Percentiles rank a stretch among this genome's conserved stretches.
phyloP scores from a whole-genome alignment of 2,329 filamentous ascomycete species.

The Ophiosphaerella korrae region DNA sequence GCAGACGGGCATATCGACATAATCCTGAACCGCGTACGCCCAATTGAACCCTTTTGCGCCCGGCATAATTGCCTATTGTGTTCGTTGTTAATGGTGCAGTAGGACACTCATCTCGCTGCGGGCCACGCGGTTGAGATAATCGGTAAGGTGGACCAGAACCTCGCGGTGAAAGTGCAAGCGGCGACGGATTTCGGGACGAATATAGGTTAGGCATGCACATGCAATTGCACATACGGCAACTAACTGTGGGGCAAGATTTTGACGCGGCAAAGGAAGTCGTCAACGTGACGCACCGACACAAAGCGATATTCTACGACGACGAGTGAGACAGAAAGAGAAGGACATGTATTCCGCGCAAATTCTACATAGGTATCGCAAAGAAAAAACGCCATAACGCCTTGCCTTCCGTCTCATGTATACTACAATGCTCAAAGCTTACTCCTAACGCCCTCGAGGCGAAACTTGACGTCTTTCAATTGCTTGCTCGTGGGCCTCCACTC shows the following conservation, averaged over 20 bases:
- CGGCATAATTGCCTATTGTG: not conserved
- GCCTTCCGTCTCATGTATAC: not conserved
- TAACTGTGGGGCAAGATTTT: constrained; percentile 64
- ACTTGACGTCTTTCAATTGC: constrained; percentile 93
- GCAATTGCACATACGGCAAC: not conserved
- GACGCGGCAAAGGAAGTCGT: constrained; percentile 77
- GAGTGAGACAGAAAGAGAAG: constrained; percentile 11
- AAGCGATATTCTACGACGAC: constrained; percentile 75
- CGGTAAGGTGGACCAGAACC: constrained; percentile 77
- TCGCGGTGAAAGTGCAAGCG: constrained; percentile 72
- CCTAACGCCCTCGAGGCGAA: constrained; percentile 85
- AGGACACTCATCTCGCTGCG: constrained; percentile 73
- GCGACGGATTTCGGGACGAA: constrained; percentile 70
- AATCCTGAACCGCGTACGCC: constrained; percentile 72
- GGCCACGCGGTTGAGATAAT: constrained; percentile 77
- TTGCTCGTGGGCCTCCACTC: constrained; percentile 91
- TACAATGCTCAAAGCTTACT: constrained; percentile 67
- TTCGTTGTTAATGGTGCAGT: not conserved
- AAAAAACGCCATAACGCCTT: no score
- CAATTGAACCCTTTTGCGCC: not conserved
- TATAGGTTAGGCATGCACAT: constrained; percentile 58
- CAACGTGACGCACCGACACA: constrained; percentile 81
- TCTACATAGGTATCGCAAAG: constrained; percentile 7
- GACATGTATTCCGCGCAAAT: not conserved
- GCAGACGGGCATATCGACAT: constrained; percentile 77